A percentile compares a stretch with the other conserved stretches of the same genome.
These are phyloP conservation scores for Polygonum aviculare DNA, from an alignment of 148 eudicot species.

Conservation along the genomic window DNA sequence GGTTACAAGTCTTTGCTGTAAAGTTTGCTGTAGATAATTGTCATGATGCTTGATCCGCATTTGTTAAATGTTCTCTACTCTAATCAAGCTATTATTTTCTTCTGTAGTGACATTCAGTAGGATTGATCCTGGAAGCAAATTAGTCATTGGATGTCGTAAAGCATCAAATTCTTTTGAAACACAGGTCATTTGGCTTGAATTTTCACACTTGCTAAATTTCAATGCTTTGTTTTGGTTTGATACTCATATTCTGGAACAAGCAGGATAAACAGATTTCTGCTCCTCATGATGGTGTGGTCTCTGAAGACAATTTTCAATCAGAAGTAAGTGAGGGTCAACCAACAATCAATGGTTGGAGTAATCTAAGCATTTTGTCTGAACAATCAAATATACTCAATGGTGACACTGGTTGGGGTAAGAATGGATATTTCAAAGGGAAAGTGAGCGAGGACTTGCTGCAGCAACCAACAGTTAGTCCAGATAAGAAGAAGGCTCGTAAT, in stretches of 20 bases:
- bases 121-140: slow-evolving; percentile 84
- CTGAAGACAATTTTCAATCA: slow-evolving; percentile 41
- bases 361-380: slow-evolving; percentile 19
- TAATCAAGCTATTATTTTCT: slow-evolving; percentile 7
- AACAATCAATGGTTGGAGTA: slow-evolving; percentile 29
- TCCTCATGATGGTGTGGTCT: slow-evolving; percentile 31
- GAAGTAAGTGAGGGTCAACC: slow-evolving; percentile 37
- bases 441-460: slow-evolving; percentile 37
- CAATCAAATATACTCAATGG: slow-evolving; percentile 22
- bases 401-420: slow-evolving; percentile 22
- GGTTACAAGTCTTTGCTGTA: not conserved
- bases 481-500: slow-evolving; percentile 65
- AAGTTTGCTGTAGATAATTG: not conserved
- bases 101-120: slow-evolving; percentile 77
- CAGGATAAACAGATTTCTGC: slow-evolving; percentile 52
- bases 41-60: not conserved
- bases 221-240: not conserved
- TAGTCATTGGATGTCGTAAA: slow-evolving; percentile 86
- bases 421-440: slow-evolving; percentile 21
- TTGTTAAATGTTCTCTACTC: not conserved
- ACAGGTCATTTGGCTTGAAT: slow-evolving; percentile 40
- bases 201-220: not conserved
- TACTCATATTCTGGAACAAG: slow-evolving; percentile 15
- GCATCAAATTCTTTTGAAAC: slow-evolving; percentile 45
- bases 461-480: slow-evolving; percentile 30